Percentiles rank a stretch among this genome's conserved stretches.
Evolutionary conservation across 805 yeast genomes (phyloP).

Genomic region (Barnettozyma wickerhamii): DNA sequence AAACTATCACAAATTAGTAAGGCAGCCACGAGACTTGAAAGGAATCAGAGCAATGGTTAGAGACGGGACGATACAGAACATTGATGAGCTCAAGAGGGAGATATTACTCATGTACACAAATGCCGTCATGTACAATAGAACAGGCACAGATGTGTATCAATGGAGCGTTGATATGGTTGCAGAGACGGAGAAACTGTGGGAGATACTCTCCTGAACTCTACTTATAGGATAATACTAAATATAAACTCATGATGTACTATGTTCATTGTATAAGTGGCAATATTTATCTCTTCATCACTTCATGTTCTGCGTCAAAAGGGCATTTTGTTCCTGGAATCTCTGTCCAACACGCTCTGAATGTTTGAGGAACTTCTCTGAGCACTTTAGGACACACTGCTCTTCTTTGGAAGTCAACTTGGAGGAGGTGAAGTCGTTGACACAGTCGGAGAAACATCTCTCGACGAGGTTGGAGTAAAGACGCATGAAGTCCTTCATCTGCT

Average conservation of each 20-base stretch:
- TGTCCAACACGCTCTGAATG: slow-evolving; percentile 98
- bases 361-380: slow-evolving; percentile 96
- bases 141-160: slow-evolving; percentile 53
- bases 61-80: slow-evolving; percentile 47
- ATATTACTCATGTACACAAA: slow-evolving; percentile 77
- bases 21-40: slow-evolving; percentile 65
- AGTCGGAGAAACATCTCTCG: slow-evolving; percentile 94
- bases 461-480: slow-evolving; percentile 91
- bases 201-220: too few species aligned
- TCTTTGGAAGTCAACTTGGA: slow-evolving; percentile 82
- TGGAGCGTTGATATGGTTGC: slow-evolving; percentile 69
- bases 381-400: slow-evolving; percentile 77
- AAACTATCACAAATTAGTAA: slow-evolving; percentile 56
- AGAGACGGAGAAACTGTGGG: slow-evolving; percentile 54
- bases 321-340: slow-evolving; percentile 98
- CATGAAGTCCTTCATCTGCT: slow-evolving; percentile 99
- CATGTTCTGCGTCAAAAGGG: slow-evolving; percentile 70
- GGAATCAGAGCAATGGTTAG: slow-evolving; percentile 54
- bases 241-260: too few species aligned
- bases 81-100: slow-evolving; percentile 57
- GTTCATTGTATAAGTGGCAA: too few species aligned
- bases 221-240: not conserved
- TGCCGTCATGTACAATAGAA: slow-evolving; percentile 76
- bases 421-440: slow-evolving; percentile 98
- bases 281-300: not conserved